Base-by-base conservation (phyloP, 2,329 filamentous ascomycete genomes). In the Acrocalymma vagum region DNA sequence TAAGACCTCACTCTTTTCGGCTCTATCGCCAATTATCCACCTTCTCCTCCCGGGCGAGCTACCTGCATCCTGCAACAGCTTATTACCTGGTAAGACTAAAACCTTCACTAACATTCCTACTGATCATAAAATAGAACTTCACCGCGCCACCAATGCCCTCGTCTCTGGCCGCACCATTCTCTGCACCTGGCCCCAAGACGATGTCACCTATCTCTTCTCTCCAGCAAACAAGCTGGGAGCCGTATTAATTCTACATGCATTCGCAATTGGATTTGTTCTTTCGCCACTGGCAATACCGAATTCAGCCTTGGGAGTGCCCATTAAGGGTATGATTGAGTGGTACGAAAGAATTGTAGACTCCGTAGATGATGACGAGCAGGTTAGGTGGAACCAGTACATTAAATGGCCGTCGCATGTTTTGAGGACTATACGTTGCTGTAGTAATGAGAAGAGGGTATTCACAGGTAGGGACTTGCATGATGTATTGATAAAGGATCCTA, bases 311-410 rank as follows among this genome's bases (percentile, higher is more conserved):
- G 27, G 23, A 9, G 36, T 23, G 6, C 50, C 50, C 3, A 35
- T 53, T 10, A 38, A 31, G 22, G 46, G 15, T 3, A 48, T 48
- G 38, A 57, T 70, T 27, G 55, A 69, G 9, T 77, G 75, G 73
- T 60, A 67, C 0, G 59, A 71, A 30, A 45, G 55, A 20, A 67
- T 74, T 26, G 11, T 46, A n/a, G 60, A 67, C 11, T 45, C 54
- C 5, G 55, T 58, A 1, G 53, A 70, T 16, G 40, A 51, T 29
- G 50, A 42, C 22, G 28, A 39, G 20, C 67, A 65, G 6, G 35
- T 21, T 1, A 43, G 63, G 17, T 66, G 71, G 27, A 55, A 45
- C 2, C 35, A 44, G 13, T 67, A 72, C 35, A 53, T 70, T 1
- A 38, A 62, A 5, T 72, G 68, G 62, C 60, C 52, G n/a, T 9